A percentile compares a stretch with the other conserved stretches of the same genome.
Conservation (phyloP, 2,329 filamentous ascomycete genomes). For the Chrysosporium queenslandicum region DNA sequence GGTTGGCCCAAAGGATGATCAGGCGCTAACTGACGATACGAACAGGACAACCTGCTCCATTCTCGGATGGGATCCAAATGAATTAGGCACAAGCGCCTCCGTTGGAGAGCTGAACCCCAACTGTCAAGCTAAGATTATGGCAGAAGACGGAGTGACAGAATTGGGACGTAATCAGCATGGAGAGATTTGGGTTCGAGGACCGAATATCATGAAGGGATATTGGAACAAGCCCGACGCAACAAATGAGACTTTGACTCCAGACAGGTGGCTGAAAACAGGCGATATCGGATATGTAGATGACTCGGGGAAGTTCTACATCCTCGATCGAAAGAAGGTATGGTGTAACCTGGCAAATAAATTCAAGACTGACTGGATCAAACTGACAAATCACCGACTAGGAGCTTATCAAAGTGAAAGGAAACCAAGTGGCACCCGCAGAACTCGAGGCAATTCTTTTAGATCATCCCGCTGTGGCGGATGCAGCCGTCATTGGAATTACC, state of each 20-base stretch:
- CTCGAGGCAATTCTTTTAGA: constrained; percentile 49
- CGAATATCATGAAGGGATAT: constrained; percentile 66
- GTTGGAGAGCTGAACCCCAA: constrained; percentile 64
- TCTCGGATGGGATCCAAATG: constrained; percentile 52
- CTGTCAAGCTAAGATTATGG: constrained; percentile 57
- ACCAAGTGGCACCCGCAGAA: constrained; percentile 53
- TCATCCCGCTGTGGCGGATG: constrained; percentile 51
- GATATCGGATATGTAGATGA: constrained; percentile 57
- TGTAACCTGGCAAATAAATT: not conserved
- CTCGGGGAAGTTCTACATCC: constrained; percentile 51
- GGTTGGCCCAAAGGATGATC: not conserved
- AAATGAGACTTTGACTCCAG: constrained; percentile 48
- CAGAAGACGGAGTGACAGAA: constrained; percentile 38
- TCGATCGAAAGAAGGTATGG: constrained; percentile 61
- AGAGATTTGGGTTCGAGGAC: constrained; percentile 63
- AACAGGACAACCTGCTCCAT: constrained; percentile 55
- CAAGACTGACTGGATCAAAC: not conserved
- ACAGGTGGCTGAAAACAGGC: constrained; percentile 62
- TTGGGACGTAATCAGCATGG: constrained; percentile 49
- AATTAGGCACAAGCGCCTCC: constrained; percentile 36
- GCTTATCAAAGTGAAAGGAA: constrained; percentile 53
- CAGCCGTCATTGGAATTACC: constrained; percentile 56
- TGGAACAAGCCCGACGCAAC: constrained; percentile 64
- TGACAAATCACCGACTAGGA: constrained; percentile 33
- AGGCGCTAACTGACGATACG: not conserved